Base-by-base conservation (phyloP, 768 basidiomycete genomes). In the Artomyces pyxidatus region DNA sequence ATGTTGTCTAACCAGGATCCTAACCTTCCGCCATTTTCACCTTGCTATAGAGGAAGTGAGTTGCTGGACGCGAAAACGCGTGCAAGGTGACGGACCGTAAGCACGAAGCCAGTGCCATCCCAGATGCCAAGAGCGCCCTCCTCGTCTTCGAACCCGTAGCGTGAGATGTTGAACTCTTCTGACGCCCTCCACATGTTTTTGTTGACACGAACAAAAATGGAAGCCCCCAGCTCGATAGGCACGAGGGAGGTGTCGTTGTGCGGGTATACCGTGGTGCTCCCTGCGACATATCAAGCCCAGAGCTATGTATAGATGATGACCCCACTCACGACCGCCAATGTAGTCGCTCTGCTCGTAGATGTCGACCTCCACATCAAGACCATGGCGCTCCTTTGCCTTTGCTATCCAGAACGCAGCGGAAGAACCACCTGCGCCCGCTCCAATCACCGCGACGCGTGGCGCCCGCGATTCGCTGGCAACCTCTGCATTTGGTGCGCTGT, bases 381-480 rank as follows among this genome's bases (percentile, higher is more conserved):
- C 80, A 49, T 74, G 81, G 22, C 85, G 71, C 55, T 86, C 74
- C 57, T 83, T 82, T 23, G 85, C 87, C 61, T 85, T 85, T 17
- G 78, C 75, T 46, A 94, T 81, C 83, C 91, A 88, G 60, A 80
- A 88, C 2, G 81, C 90, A 19, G 91, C 87, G 22, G 88, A 85
- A 14, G 78, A 80, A 8, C 93, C 93, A 9, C 74, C 89, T 12
- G 93, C 91, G 23, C 93, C 93, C 0, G 93, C 92, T 16, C 93
- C 93, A 47, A 96, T 78, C 59, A 96, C 81, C 7, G 92, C 93
- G 57, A 96, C 74, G 41, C 83, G 52, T 26, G 53, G 45, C 10
- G 21, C 37, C 5, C 30, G 21, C n/a, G 53, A 3, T 27, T 37
- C 50, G 27, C 19, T 25, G 14, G 23, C 35, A 1, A 26, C 32